Conservation (phyloP, 2,329 filamentous ascomycete species). For the Talaromyces pinophilus region DNA sequence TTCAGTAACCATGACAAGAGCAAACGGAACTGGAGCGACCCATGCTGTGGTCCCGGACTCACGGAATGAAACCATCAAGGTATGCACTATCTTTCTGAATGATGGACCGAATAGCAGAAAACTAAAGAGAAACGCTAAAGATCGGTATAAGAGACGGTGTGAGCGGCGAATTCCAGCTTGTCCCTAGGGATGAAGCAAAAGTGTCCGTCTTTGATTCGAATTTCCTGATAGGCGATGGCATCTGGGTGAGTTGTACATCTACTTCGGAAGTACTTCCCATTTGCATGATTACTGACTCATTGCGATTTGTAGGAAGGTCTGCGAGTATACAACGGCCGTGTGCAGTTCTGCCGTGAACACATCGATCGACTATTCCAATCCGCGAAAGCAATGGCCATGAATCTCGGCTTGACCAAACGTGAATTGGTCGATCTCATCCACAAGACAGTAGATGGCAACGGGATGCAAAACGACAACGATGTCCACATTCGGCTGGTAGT, state of each 20-base stretch:
- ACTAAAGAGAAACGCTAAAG: background rate
- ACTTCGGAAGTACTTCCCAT: background rate
- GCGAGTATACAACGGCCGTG: conserved; percentile 10
- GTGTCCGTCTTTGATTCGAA: conserved; percentile 9
- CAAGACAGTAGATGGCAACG: conserved; percentile 4
- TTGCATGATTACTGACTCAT: background rate
- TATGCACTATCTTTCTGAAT: background rate
- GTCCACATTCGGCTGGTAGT: conserved; percentile 3
- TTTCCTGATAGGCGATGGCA: conserved; percentile 7
- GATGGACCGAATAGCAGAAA: background rate
- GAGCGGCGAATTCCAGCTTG: conserved; percentile 3
- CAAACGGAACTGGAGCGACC: conserved; percentile 6
- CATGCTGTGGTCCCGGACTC: conserved; percentile 4
- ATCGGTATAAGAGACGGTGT: background rate
- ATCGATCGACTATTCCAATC: conserved; percentile 9
- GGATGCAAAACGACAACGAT: conserved; percentile 5
- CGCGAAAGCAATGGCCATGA: conserved; percentile 10
- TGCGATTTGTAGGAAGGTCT: background rate
- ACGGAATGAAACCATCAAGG: conserved; percentile 1
- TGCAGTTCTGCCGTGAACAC: conserved; percentile 6
- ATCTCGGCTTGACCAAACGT: conserved; percentile 9
- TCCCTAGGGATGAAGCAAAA: conserved; percentile 2
- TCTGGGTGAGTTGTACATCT: background rate
- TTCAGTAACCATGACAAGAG: background rate
- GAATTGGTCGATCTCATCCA: background rate